Percentiles rank a stretch among this genome's conserved stretches.
phyloP scores from a whole-genome alignment of 805 yeast species.

The Metschnikowia koreensis region DNA sequence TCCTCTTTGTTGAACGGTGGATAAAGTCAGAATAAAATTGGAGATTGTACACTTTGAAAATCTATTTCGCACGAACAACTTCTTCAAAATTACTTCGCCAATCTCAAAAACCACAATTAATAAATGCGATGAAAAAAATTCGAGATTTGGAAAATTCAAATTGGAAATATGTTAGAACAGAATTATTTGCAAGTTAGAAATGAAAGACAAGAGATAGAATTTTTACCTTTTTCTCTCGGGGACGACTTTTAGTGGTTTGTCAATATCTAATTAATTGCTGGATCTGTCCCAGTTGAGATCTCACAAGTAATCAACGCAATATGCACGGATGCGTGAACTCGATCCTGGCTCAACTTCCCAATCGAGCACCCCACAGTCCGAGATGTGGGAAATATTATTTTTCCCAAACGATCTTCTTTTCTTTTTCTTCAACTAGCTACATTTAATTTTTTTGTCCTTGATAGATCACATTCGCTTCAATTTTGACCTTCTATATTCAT shows the following conservation, averaged over 20 bases:
- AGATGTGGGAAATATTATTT: not conserved
- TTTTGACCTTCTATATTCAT: too few relatives aligned
- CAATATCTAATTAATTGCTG: conserved; percentile 1
- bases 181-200: too few relatives aligned
- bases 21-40: too few relatives aligned
- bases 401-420: not conserved
- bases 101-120: not conserved
- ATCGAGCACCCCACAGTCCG: conserved; percentile 5
- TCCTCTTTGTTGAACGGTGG: too few relatives aligned
- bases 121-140: not conserved
- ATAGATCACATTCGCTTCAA: too few relatives aligned
- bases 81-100: too few relatives aligned
- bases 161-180: too few relatives aligned
- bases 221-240: not conserved
- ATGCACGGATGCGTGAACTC: conserved; percentile 2
- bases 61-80: not conserved
- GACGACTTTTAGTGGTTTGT: not conserved
- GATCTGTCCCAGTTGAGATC: conserved; percentile 7
- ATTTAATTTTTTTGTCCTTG: too few relatives aligned
- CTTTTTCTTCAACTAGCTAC: not conserved
- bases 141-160: not conserved
- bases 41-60: too few relatives aligned
- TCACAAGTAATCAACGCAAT: not conserved
- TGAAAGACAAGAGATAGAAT: not conserved
- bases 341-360: conserved; percentile 7